Percentiles rank a stretch among this genome's conserved stretches.
These are phyloP conservation scores for Quercus lobata DNA, from an alignment of 331 rosid species.

Conservation along the genomic window DNA sequence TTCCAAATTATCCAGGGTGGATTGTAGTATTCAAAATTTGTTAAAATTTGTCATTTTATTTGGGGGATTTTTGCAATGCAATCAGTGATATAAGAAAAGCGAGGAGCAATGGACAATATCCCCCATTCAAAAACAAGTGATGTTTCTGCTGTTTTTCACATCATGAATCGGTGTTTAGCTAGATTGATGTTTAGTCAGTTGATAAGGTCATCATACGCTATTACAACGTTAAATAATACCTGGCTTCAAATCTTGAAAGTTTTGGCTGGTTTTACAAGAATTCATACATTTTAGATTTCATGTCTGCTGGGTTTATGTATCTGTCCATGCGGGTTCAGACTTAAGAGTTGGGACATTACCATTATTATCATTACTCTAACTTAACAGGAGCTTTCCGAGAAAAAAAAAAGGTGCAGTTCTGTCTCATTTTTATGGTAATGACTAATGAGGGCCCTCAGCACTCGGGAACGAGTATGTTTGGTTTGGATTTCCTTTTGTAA, in stretches of 20 bases:
- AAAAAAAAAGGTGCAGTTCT: no score
- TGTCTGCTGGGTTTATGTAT: background rate
- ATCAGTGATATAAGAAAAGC: background rate
- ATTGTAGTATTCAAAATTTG: background rate
- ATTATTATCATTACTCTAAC: background rate
- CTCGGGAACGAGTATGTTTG: no score
- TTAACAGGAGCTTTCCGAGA: background rate
- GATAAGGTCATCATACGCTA: background rate
- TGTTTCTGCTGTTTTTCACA: background rate
- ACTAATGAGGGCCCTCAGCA: no score
- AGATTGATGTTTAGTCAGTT: background rate
- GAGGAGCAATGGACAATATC: background rate
- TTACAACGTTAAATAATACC: background rate
- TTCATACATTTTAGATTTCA: no score
- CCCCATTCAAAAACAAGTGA: background rate
- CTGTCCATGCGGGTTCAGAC: background rate
- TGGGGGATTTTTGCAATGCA: background rate
- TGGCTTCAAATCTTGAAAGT: background rate
- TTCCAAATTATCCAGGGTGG: conserved; percentile 10
- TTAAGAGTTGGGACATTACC: background rate
- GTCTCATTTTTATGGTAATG: no score
- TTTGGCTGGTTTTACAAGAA: no score
- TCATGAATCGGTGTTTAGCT: background rate
- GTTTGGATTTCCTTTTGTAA: no score
- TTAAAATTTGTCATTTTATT: background rate